Base-by-base conservation (phyloP, 139 green algal genomes). In the Yamagishiella unicocca region DNA sequence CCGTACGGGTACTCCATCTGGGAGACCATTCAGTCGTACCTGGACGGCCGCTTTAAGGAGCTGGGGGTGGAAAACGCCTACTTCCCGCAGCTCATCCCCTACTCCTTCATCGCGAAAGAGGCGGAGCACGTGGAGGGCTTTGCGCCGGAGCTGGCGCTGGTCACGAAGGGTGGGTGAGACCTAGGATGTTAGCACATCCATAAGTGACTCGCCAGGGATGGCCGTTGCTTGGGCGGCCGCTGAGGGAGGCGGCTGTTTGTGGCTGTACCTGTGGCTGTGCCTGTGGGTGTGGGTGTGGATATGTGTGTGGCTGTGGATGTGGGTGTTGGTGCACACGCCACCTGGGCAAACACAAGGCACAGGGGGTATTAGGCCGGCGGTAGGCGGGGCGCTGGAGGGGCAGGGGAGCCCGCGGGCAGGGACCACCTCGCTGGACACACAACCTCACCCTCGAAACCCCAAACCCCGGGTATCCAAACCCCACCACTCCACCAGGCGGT, bases 91-190 rank as follows among this genome's bases (percentile, higher is more conserved):
- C 96, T 99, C 85, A 99, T 99, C 75, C 98, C 98, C 5, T 94
- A 96, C 75, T 98, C 94, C 29, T 99, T 99, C 95, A 97, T 99
- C 68, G 90, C 95, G 29, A 99, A 99, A 90, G 98, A 99, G 93
- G 96, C 97, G n/a, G 92, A 95, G 81, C 98, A 99, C 84, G 97
- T 99, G 78, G 98, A 99, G 88, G 98, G 98, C n/a, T 99, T 99
- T 94, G 95, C 96, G 1, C 98, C 98, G 25, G 98, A 99, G 95
- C 95, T 99, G 66, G 98, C 98, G 2, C 83, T 99, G 1, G 98
- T 99, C 14, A 99, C 98, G 31, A 95, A 98, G 83, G 98, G 96
- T 91, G 84, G 2, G 87, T 75, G 58, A 6, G n/a, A n/a, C n/a
- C 37, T 8, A 2, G 37, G 37, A 7, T 29, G 43, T 9, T n/a